Conservation (phyloP, 2,329 filamentous ascomycete genomes). For the Aspergillus fumigatiaffinis region DNA sequence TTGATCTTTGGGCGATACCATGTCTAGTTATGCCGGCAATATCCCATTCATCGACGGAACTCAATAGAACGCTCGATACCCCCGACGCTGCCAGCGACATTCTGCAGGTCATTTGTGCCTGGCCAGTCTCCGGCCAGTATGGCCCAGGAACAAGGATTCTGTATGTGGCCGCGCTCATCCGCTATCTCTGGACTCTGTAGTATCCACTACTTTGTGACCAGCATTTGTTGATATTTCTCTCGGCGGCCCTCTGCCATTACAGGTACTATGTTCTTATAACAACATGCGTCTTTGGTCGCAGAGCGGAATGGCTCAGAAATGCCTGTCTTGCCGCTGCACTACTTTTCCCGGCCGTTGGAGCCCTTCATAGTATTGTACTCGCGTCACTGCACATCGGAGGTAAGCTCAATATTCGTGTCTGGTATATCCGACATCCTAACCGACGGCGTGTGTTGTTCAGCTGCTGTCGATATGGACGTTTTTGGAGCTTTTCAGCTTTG, state of each 20-base stretch:
- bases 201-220: not conserved
- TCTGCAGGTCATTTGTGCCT: constrained; percentile 40
- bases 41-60: constrained; percentile 3
- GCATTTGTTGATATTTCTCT: not conserved
- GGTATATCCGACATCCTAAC: constrained; percentile 4
- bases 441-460: constrained; percentile 30
- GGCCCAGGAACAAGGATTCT: constrained; percentile 39
- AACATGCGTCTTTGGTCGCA: constrained; percentile 60
- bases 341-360: constrained; percentile 60
- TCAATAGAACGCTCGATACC: constrained; percentile 9
- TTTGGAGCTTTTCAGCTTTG: constrained; percentile 67
- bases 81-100: constrained; percentile 20
- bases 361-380: constrained; percentile 61
- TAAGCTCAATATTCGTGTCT: constrained; percentile 31
- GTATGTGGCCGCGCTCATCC: constrained; percentile 23
- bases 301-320: constrained; percentile 58
- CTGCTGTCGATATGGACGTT: constrained; percentile 64
- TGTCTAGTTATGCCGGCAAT: constrained; percentile 19
- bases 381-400: constrained; percentile 57
- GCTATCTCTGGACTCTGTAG: not conserved
- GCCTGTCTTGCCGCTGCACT: constrained; percentile 61
- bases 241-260: constrained; percentile 6
- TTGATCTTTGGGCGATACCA: not conserved
- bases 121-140: constrained; percentile 43
- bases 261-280: constrained; percentile 63